A percentile compares a stretch with the other conserved stretches of the same genome.
Conservation (phyloP, 768 basidiomycete genomes). For the Macrolepiota albuminosa region DNA sequence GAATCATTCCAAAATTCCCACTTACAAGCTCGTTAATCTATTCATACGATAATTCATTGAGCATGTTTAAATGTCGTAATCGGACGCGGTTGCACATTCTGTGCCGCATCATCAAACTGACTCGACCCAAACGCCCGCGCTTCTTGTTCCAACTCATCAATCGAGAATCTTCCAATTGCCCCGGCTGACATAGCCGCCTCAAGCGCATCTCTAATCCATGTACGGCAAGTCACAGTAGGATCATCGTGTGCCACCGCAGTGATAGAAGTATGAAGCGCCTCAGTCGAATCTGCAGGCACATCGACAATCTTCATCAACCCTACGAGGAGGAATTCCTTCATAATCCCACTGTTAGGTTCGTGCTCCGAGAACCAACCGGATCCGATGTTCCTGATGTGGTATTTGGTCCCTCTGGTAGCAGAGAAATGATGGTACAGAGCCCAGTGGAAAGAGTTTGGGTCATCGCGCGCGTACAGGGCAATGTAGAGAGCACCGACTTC, state of each 20-base stretch:
- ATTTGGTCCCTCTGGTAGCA: neutral
- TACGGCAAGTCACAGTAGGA: neutral
- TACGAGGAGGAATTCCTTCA: conserved; percentile 2
- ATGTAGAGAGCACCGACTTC: neutral
- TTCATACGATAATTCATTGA: neutral
- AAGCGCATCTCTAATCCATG: neutral
- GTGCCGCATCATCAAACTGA: neutral
- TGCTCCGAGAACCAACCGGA: neutral
- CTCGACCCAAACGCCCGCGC: neutral
- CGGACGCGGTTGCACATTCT: conserved; percentile 1
- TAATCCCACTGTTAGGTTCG: neutral
- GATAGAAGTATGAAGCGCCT: neutral
- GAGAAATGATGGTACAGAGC: conserved; percentile 1
- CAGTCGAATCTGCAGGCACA: neutral
- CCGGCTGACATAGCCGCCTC: neutral
- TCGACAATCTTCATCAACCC: conserved; percentile 1
- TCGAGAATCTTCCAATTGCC: neutral
- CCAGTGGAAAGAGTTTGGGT: neutral
- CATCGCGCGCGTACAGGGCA: neutral
- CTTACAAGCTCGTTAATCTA: too few relatives aligned
- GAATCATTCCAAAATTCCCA: neutral
- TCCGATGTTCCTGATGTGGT: neutral
- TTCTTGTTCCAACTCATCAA: neutral
- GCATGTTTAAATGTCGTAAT: neutral
- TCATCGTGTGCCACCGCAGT: neutral